phyloP scores from a whole-genome alignment of 345 rosid genomes.

The Pelargonium nanum region DNA sequence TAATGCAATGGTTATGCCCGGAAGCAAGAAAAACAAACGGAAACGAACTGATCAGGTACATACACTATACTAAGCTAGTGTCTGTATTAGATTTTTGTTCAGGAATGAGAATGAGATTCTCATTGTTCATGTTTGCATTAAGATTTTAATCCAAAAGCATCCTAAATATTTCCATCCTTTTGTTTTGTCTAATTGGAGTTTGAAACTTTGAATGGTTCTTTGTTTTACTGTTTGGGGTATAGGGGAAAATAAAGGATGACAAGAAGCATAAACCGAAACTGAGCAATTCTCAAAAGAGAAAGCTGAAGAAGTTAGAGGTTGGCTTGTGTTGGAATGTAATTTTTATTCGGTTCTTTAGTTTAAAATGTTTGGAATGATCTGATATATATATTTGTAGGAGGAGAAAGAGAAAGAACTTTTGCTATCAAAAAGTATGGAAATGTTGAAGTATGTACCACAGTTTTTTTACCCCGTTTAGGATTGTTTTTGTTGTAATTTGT shows the following conservation, averaged over 20 bases:
- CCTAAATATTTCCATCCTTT: neutral
- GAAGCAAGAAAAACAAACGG: conserved; percentile 28
- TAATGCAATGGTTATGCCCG: conserved; percentile 47
- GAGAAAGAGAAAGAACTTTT: conserved; percentile 43
- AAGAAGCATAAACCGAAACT: conserved; percentile 11
- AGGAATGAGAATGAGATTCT: no score
- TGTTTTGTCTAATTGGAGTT: neutral
- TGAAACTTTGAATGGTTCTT: neutral
- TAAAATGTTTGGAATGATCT: neutral
- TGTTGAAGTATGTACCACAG: conserved; percentile 40
- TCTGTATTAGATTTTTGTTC: no score
- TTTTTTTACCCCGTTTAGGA: neutral
- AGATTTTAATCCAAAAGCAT: neutral
- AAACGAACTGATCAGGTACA: conserved; percentile 34
- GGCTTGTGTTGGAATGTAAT: neutral
- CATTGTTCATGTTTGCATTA: neutral
- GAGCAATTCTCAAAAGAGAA: conserved; percentile 61
- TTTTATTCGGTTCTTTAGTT: conserved; percentile 7
- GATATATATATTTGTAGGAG: conserved; percentile 29
- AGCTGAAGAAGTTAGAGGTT: conserved; percentile 67
- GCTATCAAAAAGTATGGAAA: conserved; percentile 34
- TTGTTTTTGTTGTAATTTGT: conserved; percentile 3
- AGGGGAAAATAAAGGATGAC: conserved; percentile 19
- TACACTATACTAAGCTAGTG: conserved; percentile 12
- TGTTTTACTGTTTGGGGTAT: neutral